A percentile compares a stretch with the other conserved stretches of the same genome.
These are phyloP conservation scores for Mallotus repandus DNA, from an alignment of 441 rosid genomes.

Conservation along the genomic window DNA sequence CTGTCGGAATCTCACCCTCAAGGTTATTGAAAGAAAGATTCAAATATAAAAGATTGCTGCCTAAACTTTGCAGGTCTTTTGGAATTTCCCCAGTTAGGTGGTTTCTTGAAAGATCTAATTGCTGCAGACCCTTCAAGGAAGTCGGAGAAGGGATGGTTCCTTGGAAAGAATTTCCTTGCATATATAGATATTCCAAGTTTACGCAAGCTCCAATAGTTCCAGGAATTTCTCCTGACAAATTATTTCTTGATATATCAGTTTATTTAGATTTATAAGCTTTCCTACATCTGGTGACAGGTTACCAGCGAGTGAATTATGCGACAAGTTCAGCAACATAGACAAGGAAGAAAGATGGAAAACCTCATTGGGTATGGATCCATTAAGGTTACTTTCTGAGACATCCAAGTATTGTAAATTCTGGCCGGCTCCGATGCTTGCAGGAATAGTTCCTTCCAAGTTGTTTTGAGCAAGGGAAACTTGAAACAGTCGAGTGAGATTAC, in stretches of 20 bases:
- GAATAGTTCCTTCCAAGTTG: slow-evolving; percentile 19
- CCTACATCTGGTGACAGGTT: not conserved
- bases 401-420: not conserved
- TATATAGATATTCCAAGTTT: too few relatives aligned
- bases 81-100: too few relatives aligned
- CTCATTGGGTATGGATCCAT: slow-evolving; percentile 18
- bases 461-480: not conserved
- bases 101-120: too few relatives aligned
- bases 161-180: too few relatives aligned
- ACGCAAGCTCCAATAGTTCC: too few relatives aligned
- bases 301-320: slow-evolving; percentile 17
- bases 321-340: not conserved
- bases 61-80: too few relatives aligned
- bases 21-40: too few relatives aligned
- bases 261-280: not conserved
- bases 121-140: too few relatives aligned
- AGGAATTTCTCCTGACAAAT: slow-evolving; percentile 26
- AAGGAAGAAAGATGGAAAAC: not conserved
- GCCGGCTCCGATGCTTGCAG: not conserved
- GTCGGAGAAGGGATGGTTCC: too few relatives aligned
- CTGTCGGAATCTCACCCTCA: too few relatives aligned
- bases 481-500: slow-evolving; percentile 7
- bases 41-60: too few relatives aligned
- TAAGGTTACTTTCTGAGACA: slow-evolving; percentile 12
- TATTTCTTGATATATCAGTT: slow-evolving; percentile 3